Evolutionary conservation across 2,329 filamentous ascomycete species (phyloP), one percentile per base, ranked within the genome.

Genomic region (Trichoderma gracile): DNA sequence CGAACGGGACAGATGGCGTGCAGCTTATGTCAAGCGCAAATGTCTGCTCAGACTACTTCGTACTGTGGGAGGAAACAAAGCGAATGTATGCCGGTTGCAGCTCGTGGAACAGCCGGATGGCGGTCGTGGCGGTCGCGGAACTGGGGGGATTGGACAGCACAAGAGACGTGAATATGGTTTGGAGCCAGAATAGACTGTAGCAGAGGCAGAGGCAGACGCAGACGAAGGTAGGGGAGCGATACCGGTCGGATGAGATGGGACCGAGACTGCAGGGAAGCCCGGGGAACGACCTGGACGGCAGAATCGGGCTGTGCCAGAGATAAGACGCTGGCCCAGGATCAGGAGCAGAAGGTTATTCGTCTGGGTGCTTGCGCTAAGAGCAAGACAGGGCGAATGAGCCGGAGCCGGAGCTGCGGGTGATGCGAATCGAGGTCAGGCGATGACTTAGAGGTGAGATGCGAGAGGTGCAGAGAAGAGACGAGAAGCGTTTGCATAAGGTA

Each of bases 371-470:
- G 55, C 55, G 55, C 55, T 58, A 58, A 38, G 49, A 38, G 12
- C 33, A 14, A 14, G 42, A 27, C 42, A 57, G 23, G 42, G 42
- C 54, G 54, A 43, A 46, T 23, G 57, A 50, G 38, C 57, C 57
- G 57, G 33, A 60, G 57, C 57, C 57, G 57, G 46, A 52, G 33
- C 46, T 23, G 38, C 33, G 43, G 57, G 38, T 40, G 23, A 49
- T 21, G 33, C 33, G 7, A 8, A 30, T n/a, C 9, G 30, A 52
- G 33, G 27, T 2, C 5, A 9, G 42, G 45, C 30, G 14, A 19
- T 17, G 33, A 19, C 12, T 14, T n/a, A n/a, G 33, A 38, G 12
- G 33, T 5, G 33, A 38, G 45, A 50, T 5, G 23, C 19, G 23
- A 19, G 25, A 42, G 2, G 38, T 38, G 10, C 27, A 46, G 10